phyloP scores from a whole-genome alignment of 306 rosid species.

The Trifolium fragiferum region DNA sequence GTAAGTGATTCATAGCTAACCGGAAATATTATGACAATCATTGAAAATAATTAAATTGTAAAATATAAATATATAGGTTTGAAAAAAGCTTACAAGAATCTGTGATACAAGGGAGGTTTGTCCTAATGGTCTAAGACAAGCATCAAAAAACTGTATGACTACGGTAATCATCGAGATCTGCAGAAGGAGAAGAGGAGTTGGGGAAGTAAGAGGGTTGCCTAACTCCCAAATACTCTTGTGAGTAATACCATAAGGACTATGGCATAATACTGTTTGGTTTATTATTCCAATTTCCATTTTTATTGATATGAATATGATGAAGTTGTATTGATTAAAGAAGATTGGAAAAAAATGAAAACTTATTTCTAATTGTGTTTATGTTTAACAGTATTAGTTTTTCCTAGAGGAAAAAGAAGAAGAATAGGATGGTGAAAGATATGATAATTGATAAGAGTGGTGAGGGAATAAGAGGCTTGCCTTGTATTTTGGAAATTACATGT shows the following conservation, averaged over 20 bases:
- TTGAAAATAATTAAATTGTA: background rate
- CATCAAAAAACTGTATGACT: constrained; percentile 42
- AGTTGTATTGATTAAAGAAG: background rate
- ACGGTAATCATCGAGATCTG: constrained; percentile 55
- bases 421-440: background rate
- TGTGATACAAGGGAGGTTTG: constrained; percentile 73
- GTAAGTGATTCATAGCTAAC: background rate
- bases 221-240: constrained; percentile 29
- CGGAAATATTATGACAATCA: constrained; percentile 8
- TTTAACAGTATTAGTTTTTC: constrained; percentile 4
- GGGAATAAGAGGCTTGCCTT: constrained; percentile 44
- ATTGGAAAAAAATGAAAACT: background rate
- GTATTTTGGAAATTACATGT: constrained; percentile 41
- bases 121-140: constrained; percentile 59
- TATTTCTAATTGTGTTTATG: background rate
- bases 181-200: constrained; percentile 57
- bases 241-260: constrained; percentile 23
- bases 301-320: background rate
- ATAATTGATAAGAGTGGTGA: background rate
- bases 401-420: background rate
- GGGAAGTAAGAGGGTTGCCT: constrained; percentile 48
- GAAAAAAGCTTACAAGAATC: constrained; percentile 61
- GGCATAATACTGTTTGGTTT: constrained; percentile 57
- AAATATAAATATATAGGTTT: background rate
- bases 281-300: background rate